Evolutionary conservation across 129 eudicot species (phyloP).

Genomic region (Kitagawia praeruptora): DNA sequence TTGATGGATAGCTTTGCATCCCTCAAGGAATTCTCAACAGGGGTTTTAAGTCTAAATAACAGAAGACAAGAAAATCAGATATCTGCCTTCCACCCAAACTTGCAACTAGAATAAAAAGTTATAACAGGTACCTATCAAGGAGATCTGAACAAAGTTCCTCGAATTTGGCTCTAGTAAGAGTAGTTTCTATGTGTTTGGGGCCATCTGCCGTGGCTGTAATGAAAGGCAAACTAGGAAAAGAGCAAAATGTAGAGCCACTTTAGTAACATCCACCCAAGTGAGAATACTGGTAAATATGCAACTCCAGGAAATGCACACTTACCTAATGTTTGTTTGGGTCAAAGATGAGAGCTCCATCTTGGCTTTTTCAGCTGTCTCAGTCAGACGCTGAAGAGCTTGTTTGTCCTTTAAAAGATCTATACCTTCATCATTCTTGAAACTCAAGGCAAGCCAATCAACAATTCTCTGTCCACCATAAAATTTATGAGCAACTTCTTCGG

Average conservation of each 20-base stretch:
- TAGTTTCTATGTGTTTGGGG: slow-evolving; percentile 95
- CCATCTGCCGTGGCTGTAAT: slow-evolving; percentile 99
- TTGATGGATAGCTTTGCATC: slow-evolving; percentile 87
- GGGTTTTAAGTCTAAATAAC: slow-evolving; percentile 61
- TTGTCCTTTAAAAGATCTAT: slow-evolving; percentile 92
- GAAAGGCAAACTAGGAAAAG: slow-evolving; percentile 67
- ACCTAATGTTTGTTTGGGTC: slow-evolving; percentile 91
- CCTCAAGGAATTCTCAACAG: slow-evolving; percentile 83
- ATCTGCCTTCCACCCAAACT: neutral
- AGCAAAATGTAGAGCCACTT: neutral
- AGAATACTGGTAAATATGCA: neutral
- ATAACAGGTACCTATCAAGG: slow-evolving; percentile 65
- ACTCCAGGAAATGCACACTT: slow-evolving; percentile 3
- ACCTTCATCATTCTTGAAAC: slow-evolving; percentile 86
- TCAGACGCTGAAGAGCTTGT: slow-evolving; percentile 94
- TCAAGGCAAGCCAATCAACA: slow-evolving; percentile 92
- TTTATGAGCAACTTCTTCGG: neutral
- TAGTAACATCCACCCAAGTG: neutral
- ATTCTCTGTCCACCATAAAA: slow-evolving; percentile 45
- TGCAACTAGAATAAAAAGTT: neutral
- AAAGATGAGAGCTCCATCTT: slow-evolving; percentile 95
- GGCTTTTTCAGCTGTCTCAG: slow-evolving; percentile 98
- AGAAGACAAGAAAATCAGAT: neutral
- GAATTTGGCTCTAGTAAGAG: slow-evolving; percentile 91
- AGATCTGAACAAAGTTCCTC: slow-evolving; percentile 96